A percentile compares a stretch with the other conserved stretches of the same genome.
These are phyloP conservation scores for Quambalaria eucalypti DNA, from an alignment of 1,284 basidiomycete genomes.

Conservation along the genomic window DNA sequence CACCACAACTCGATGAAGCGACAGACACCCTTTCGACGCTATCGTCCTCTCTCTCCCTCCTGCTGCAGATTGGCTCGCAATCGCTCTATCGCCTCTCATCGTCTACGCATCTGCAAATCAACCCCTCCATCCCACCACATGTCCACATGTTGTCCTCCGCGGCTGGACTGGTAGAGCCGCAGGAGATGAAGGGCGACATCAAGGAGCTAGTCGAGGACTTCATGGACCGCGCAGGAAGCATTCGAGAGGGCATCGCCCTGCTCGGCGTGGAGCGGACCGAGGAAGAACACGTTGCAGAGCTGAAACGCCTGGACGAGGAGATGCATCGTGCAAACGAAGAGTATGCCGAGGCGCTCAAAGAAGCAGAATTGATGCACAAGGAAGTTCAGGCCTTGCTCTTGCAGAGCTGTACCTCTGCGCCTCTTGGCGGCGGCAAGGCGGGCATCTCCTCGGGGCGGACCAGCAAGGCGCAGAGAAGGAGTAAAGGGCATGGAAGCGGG, in stretches of 20 bases:
- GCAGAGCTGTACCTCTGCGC: no score
- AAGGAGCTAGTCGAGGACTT: background rate
- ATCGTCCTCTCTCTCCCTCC: background rate
- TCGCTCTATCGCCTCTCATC: background rate
- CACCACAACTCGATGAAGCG: background rate
- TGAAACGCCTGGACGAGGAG: no score
- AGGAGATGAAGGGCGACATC: background rate
- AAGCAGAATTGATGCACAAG: no score
- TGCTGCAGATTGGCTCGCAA: background rate
- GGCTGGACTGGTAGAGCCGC: background rate
- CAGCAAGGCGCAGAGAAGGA: no score
- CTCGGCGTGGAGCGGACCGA: background rate
- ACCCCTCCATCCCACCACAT: background rate
- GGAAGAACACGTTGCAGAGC: background rate
- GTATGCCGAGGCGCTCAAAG: no score
- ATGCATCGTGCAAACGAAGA: no score
- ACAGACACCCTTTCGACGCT: background rate
- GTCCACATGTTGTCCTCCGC: background rate
- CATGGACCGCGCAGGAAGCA: background rate
- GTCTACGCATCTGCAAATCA: background rate
- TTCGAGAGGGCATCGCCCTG: background rate
- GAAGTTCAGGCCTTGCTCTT: no score
- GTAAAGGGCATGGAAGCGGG: background rate
- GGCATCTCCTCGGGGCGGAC: no score
- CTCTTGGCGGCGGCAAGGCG: no score